A percentile compares a stretch with the other conserved stretches of the same genome.
These are phyloP conservation scores for Lachancea mirantina DNA, from an alignment of 805 yeast genomes.

Conservation along the genomic window DNA sequence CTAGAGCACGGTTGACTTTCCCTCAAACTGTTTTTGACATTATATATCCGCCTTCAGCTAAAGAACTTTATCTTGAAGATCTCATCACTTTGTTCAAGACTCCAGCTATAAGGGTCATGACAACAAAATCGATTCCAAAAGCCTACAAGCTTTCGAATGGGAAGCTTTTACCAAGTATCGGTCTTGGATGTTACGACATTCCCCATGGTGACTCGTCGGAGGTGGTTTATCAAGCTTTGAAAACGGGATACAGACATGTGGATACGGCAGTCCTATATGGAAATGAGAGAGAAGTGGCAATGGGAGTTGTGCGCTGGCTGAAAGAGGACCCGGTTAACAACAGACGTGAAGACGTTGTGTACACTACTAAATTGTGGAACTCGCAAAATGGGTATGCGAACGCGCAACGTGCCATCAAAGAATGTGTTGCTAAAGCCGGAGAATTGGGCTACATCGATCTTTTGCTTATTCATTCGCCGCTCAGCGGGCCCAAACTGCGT, in stretches of 20 bases:
- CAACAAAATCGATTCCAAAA: conserved; percentile 16
- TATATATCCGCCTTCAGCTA: no score
- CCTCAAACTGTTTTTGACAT: no score
- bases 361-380: conserved; percentile 74
- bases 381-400: conserved; percentile 50
- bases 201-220: conserved; percentile 34
- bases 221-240: conserved; percentile 50
- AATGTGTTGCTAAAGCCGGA: conserved; percentile 45
- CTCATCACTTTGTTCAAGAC: not conserved
- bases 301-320: conserved; percentile 50
- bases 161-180: conserved; percentile 46
- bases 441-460: conserved; percentile 64
- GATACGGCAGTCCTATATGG: conserved; percentile 66
- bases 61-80: not conserved
- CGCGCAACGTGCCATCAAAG: conserved; percentile 52
- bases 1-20: no score
- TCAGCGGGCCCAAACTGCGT: conserved; percentile 40
- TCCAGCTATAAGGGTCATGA: not conserved
- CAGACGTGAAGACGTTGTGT: conserved; percentile 46
- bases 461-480: conserved; percentile 60
- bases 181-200: conserved; percentile 47
- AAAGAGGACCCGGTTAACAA: conserved; percentile 38
- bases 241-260: conserved; percentile 63
- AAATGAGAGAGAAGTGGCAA: conserved; percentile 56
- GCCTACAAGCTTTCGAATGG: conserved; percentile 48